Percentiles rank a stretch among this genome's conserved stretches.
Conservation (phyloP, 2,329 filamentous ascomycete genomes). For the Pseudogymnoascus sp. region DNA sequence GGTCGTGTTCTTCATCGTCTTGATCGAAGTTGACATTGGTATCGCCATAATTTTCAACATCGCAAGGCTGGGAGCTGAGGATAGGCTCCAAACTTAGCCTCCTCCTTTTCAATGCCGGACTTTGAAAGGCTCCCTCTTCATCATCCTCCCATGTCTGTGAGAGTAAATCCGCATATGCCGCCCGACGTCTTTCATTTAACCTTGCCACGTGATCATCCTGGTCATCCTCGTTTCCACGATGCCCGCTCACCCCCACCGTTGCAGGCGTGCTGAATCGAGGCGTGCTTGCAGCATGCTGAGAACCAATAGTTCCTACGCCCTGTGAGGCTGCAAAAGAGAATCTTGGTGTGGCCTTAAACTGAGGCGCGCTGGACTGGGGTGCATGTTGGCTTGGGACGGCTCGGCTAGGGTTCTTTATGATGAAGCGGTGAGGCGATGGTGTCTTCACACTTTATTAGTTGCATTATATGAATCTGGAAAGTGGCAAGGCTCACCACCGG, state of each 20-base stretch:
- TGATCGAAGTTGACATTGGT: constrained; percentile 5
- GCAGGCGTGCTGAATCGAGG: neutral
- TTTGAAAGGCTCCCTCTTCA: neutral
- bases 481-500: constrained; percentile 21
- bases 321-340: constrained; percentile 26
- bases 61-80: neutral
- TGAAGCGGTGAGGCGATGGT: constrained; percentile 30
- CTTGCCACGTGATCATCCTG: neutral
- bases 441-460: constrained; percentile 23
- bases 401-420: constrained; percentile 23
- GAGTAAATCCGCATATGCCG: neutral
- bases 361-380: constrained; percentile 19
- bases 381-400: constrained; percentile 19
- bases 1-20: constrained; percentile 8
- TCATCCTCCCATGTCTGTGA: neutral
- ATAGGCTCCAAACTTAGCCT: constrained; percentile 20
- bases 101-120: constrained; percentile 13
- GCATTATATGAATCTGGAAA: neutral
- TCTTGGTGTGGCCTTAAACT: constrained; percentile 28
- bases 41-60: neutral
- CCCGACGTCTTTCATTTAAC: neutral
- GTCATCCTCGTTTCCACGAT: neutral
- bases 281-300: neutral
- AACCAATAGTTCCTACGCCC: neutral
- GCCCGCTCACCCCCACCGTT: neutral